Evolutionary conservation across 106 monocot genomes (phyloP), one percentile per base, ranked within the genome.

Genomic region (Dendrobium chrysotoxum): DNA sequence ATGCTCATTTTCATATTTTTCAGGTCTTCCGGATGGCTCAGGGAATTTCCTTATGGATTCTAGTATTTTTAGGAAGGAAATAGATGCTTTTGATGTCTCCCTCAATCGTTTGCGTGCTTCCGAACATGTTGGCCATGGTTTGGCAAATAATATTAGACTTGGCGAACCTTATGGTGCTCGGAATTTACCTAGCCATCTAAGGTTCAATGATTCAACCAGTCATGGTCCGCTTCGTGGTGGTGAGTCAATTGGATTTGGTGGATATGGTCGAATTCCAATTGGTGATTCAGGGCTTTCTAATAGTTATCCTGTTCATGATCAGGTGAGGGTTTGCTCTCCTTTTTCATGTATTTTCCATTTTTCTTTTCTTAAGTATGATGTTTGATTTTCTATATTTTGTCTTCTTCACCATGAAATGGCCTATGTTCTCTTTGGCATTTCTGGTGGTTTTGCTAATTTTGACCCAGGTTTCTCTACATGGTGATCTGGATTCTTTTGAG

Each of bases 401-500:
- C 18, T 77, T 11, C 39, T 23, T 79, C 23, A 18, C 5, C 28
- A 31, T 35, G 15, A 70, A 35, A 4, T 28, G 31, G 16, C 64
- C 25, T 70, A 4, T 15, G 7, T 41, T 18, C 65, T 79, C n/a
- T 28, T 68, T 75, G 35, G 30, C 5, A 8, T 20, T 66, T 53
- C 9, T 54, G 47, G 9, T 25, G 25, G 20, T 78, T 44, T 47
- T 77, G 18, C 17, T n/a, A 23, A 4, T 38, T 57, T 83, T 57
- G 61, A 23, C 70, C 0, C 57, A 88, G 83, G 84, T 44, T 83
- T 70, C 81, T 40, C 76, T 81, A 54, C 78, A 85, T 16, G 80
- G 77, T 83, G 86, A 80, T 2, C n/a, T 80, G 50, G 86, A 89
- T 21, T 64, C 71, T n/a, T 86, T 89, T 46, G 88, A 92, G 58